Evolutionary conservation across 1,139 yeast genomes (phyloP).

Genomic region (Wickerhamomyces sp.): DNA sequence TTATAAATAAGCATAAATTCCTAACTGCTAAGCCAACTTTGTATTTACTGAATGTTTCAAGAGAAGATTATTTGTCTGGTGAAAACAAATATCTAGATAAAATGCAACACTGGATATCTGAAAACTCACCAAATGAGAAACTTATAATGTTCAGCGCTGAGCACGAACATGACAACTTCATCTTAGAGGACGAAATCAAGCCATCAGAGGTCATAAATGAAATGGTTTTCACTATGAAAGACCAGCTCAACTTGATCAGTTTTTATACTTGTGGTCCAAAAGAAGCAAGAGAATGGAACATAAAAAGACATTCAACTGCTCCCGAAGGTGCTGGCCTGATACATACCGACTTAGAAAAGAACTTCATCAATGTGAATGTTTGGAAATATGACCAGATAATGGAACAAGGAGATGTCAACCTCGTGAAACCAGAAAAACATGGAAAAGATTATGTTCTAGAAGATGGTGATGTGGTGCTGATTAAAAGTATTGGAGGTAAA

Average conservation of each 20-base stretch:
- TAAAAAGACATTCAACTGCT: conserved; percentile 72
- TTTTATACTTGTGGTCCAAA: conserved; percentile 89
- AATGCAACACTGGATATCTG: conserved; percentile 49
- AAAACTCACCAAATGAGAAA: conserved; percentile 50
- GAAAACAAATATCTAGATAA: conserved; percentile 40
- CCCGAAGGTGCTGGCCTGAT: conserved; percentile 94
- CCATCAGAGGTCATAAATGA: conserved; percentile 24
- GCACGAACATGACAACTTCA: conserved; percentile 43
- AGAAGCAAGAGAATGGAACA: conserved; percentile 92
- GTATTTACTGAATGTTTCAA: conserved; percentile 54
- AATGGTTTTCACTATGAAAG: conserved; percentile 60
- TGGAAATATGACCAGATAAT: conserved; percentile 51
- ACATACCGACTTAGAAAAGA: conserved; percentile 81
- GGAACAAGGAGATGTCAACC: conserved; percentile 14
- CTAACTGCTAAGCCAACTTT: conserved; percentile 71
- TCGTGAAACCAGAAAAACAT: conserved; percentile 24
- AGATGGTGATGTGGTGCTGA: conserved; percentile 72
- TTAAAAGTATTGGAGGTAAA: conserved; percentile 47
- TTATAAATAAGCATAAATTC: conserved; percentile 55
- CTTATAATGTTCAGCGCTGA: conserved; percentile 57
- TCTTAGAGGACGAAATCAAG: conserved; percentile 14
- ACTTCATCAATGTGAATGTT: conserved; percentile 76
- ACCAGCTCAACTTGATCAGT: conserved; percentile 66
- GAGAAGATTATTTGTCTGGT: conserved; percentile 45
- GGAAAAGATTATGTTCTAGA: conserved; percentile 73